These are phyloP conservation scores for Tylopilus sp. DNA, from an alignment of 768 basidiomycete genomes.

Conservation along the genomic window DNA sequence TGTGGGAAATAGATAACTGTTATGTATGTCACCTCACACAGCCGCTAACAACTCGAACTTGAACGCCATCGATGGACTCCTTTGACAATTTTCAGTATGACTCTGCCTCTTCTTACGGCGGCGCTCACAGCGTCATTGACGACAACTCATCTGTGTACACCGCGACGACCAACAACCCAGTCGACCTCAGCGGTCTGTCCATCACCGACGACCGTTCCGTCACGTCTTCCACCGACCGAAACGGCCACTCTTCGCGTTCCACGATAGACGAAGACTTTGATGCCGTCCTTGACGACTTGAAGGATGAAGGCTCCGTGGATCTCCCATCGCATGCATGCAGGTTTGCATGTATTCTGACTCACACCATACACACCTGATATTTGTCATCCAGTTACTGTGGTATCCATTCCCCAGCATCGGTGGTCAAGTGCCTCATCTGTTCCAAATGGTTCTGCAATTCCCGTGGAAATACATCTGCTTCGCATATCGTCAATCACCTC, in stretches of 20 bases:
- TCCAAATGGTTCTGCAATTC: conserved; percentile 99
- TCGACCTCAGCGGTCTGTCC: conserved; percentile 67
- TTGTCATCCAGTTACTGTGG: conserved; percentile 79
- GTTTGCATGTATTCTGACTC: conserved; percentile 40
- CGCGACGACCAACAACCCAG: conserved; percentile 54
- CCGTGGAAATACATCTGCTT: conserved; percentile 94
- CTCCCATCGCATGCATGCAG: conserved; percentile 94
- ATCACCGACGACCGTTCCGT: conserved; percentile 60
- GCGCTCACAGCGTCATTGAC: conserved; percentile 63
- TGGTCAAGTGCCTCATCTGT: conserved; percentile 92
- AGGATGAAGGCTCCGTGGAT: conserved; percentile 75
- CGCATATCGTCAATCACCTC: conserved; percentile 98
- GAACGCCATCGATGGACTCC: conserved; percentile 57
- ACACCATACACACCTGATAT: conserved; percentile 7
- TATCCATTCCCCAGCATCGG: conserved; percentile 94
- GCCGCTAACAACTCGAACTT: conserved; percentile 2
- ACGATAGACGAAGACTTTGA: conserved; percentile 82
- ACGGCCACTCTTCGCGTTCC: conserved; percentile 34
- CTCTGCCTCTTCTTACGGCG: conserved; percentile 77
- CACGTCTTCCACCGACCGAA: conserved; percentile 38
- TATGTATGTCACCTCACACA: conserved; percentile 1
- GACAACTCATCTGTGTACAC: conserved; percentile 82
- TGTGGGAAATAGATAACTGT: conserved; percentile 27
- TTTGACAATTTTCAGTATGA: conserved; percentile 88
- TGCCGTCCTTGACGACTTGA: conserved; percentile 83